Base-by-base conservation (phyloP, 139 green algal species). In the Picocystis salinarum region DNA sequence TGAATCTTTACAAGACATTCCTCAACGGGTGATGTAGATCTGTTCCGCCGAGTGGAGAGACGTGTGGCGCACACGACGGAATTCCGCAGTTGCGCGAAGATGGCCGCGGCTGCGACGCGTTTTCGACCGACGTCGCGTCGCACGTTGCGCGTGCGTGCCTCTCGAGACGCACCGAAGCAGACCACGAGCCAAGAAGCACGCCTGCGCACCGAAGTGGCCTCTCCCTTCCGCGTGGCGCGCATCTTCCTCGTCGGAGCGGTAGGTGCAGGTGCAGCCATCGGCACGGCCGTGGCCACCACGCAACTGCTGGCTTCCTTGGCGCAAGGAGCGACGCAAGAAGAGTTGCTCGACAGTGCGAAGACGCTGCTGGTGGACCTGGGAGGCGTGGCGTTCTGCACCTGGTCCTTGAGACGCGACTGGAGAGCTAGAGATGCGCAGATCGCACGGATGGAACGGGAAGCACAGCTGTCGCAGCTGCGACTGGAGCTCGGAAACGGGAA, bases 171-270 rank as follows among this genome's bases (percentile, higher is more conserved):
- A 15, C 31, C 31, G 13, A 37, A 37, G 31, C 13, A 37, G 31
- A 37, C 13, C 13, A 45, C 17, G 44, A 59, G 51, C 23, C 23
- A 52, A 23, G 46, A 58, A 20, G 51, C 51, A n/a, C 29, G 33
- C 19, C 25, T 59, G n/a, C 25, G 51, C 15, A 24, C 28, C 10
- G 51, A 59, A 29, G 51, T 59, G 7, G 23, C 46, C 6, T 15
- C 53, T 11, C 51, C 51, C 27, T 59, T 59, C 27, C 51, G 51
- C n/a, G 46, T 45, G 10, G 23, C 55, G 26, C 51, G 51, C 45
- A 59, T 59, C 34, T 52, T 53, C 33, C 25, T 59, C 24, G 54
- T 40, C 46, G 17, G 33, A n/a, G 51, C 51, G 12, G 45, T 59
- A 23, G 34, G 45, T 18, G 51, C 51, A 17, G 37, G 23, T 28